Percentiles rank a stretch among this genome's conserved stretches.
phyloP scores from a whole-genome alignment of 1,139 yeast species.

The Ogataea hybrid region DNA sequence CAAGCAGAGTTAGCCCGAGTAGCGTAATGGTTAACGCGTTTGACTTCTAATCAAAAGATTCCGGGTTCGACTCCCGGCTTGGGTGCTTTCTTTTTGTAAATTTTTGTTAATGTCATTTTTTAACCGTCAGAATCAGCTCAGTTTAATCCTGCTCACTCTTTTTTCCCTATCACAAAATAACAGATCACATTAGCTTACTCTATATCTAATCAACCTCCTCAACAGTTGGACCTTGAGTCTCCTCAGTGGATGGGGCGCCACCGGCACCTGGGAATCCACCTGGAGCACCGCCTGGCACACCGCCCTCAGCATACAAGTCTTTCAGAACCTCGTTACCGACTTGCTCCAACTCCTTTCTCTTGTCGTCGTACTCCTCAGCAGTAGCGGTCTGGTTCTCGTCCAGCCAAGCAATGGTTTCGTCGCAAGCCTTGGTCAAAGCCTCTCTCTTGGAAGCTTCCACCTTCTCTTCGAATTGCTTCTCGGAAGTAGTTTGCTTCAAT shows the following conservation, averaged over 20 bases:
- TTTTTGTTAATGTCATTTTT: conserved; percentile 5
- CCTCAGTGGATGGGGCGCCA: conserved; percentile 23
- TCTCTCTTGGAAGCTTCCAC: conserved; percentile 40
- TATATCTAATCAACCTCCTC: conserved; percentile 25
- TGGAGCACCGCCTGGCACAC: conserved; percentile 39
- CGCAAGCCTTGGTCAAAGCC: conserved; percentile 40
- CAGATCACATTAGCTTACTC: conserved; percentile 7
- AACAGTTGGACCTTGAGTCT: conserved; percentile 25
- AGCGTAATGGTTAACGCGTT: conserved; percentile 28
- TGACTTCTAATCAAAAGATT: conserved; percentile 28
- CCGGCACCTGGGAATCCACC: conserved; percentile 24
- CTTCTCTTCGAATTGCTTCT: conserved; percentile 45
- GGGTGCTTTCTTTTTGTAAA: conserved; percentile 20
- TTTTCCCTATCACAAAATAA: neutral
- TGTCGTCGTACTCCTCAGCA: conserved; percentile 53
- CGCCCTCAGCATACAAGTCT: conserved; percentile 55
- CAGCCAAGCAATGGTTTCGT: conserved; percentile 45
- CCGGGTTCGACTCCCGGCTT: conserved; percentile 31
- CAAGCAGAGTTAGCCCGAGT: conserved; percentile 18
- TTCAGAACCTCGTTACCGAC: conserved; percentile 61
- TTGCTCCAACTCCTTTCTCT: conserved; percentile 59
- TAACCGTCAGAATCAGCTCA: no score
- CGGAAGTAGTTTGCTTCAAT: conserved; percentile 90
- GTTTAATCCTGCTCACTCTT: neutral
- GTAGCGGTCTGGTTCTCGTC: conserved; percentile 47